Evolutionary conservation across 495 filamentous ascomycete species (phyloP), one percentile per base, ranked within the genome.

Genomic region (Stereocaulon alpinum): DNA sequence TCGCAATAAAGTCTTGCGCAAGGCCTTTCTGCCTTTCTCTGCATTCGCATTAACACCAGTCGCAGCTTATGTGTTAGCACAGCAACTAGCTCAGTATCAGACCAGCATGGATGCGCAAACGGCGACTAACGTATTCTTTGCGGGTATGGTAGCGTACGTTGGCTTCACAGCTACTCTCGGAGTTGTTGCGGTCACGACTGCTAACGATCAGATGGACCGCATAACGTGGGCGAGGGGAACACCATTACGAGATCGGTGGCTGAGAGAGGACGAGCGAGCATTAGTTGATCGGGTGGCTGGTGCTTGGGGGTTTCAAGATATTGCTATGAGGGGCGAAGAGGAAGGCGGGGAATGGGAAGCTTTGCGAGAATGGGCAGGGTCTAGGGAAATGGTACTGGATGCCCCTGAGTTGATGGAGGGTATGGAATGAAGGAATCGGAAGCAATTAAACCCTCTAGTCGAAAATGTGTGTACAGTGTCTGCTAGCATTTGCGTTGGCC

Each of bases 141-240:
- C 77, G 4, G 93, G 89, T 11, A 86, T 87, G 15, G 63, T 93
- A 24, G 85, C 88, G 15, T 98, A 96, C 68, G 76, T 93, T 15
- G 82, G 78, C 2, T 85, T 89, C 54, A 88, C 87, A 9, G 83
- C 80, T 3, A 86, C 83, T 1, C 79, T 96, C 48, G 93, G 92
- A 6, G 66, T 89, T n/a, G 78, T 96, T 15, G 90, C 91, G 15
- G 70, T 92, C 27, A 86, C 86, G 34, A 95, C 91, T 17, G 74
- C 82, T 20, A 96, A 96, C 73, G 90, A 96, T 69, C 91, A 97
- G 69, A 94, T 95, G 87, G 84, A 89, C 58, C 82, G 93, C 4
- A 88, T 97, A 34, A 87, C 85, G 4, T 98, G 94, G 94, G 76
- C 83, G 14, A 74, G 77, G 14, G 93, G 93, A 2, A 84, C 86